Base-by-base conservation (phyloP, 106 monocot species). In the Dendrobium catenatum region DNA sequence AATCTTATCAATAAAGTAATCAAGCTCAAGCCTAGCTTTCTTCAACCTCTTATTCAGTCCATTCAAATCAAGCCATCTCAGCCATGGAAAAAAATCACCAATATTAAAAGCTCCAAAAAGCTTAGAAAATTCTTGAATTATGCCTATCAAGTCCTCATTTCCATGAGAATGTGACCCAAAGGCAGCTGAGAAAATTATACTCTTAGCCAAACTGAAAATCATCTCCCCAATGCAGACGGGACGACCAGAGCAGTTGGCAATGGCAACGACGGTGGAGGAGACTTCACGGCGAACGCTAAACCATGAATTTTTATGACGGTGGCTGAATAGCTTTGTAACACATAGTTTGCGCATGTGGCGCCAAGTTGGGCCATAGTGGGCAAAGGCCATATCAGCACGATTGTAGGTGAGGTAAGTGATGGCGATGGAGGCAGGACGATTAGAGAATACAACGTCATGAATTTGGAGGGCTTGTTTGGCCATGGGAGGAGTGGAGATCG, bases 291-390 rank as follows among this genome's bases (percentile, higher is more conserved):
- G 91, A 22, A 89, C 95, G 56, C 86, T 82, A 2, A 80, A 86
- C 95, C 95, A 96, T 5, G 95, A 89, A 84, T 88, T 82, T 18
- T 84, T 82, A 11, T 91, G 93, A 10, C 80, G 77, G 74, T 91
- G 90, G 82, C 93, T 91, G 89, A 96, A 96, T 58, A 96, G 91
- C 79, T 88, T 88, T 80, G 93, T 79, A 75, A 93, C 93, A 72
- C 87, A 93, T 20, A 96, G 89, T 87, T 96, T 96, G 42, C 91
- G 88, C 87, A 91, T 93, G 84, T 93, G 91, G 76, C 96, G 91
- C 93, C 96, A 96, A 88, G 91, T 93, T 19, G 93, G 91, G 37
- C 96, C 93, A 81, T 89, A 89, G 82, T 91, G 76, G 29, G 96
- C 93, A 78, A 96, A 96, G 76, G 91, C 96, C 91, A 96, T 91